Evolutionary conservation across 345 rosid species (phyloP).

Genomic region (Salix brachista): DNA sequence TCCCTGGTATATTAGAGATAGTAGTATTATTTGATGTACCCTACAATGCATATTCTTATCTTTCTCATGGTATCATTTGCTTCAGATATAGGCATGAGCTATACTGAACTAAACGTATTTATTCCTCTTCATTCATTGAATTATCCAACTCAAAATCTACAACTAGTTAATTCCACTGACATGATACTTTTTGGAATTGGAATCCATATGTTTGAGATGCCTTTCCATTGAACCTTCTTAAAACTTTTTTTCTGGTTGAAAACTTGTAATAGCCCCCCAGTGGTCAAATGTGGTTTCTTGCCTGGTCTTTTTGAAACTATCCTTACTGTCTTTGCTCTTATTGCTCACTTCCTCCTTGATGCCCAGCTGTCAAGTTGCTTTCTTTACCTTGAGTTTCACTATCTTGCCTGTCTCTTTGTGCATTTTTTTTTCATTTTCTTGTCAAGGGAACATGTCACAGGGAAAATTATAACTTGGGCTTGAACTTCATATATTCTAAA

Average conservation of each 20-base stretch:
- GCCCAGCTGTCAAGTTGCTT: neutral
- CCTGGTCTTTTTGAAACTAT: neutral
- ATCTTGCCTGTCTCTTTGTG: neutral
- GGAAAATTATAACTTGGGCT: neutral
- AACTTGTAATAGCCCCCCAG: neutral
- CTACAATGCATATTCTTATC: neutral
- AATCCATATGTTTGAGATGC: neutral
- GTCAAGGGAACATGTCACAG: neutral
- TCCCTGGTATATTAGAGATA: too few species aligned
- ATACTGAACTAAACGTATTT: neutral
- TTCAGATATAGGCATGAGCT: neutral
- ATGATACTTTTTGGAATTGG: neutral
- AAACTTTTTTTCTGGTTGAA: neutral
- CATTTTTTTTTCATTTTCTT: neutral
- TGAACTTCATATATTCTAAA: neutral
- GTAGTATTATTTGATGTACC: neutral
- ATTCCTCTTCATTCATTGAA: neutral
- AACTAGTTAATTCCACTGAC: neutral
- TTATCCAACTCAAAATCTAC: neutral
- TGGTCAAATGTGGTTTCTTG: neutral
- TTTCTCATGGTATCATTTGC: constrained; percentile 2
- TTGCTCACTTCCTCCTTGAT: neutral
- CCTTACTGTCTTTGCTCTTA: neutral
- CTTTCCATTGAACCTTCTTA: neutral
- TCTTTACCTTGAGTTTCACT: neutral